Evolutionary conservation across 1,284 basidiomycete species (phyloP).

Genomic region (Tilletia walkeri): DNA sequence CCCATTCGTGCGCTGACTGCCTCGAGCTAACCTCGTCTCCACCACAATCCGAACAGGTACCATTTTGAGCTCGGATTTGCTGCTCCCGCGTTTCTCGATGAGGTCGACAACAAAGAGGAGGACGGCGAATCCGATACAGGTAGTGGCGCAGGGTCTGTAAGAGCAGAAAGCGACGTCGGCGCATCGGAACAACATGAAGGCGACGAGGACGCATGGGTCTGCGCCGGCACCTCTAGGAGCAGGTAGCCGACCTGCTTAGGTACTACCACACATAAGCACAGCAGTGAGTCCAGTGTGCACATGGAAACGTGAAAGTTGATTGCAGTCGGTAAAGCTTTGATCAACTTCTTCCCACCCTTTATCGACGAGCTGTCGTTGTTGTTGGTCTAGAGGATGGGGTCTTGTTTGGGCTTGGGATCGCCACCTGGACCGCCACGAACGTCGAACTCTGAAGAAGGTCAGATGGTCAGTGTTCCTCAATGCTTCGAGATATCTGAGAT

Average conservation of each 20-base stretch:
- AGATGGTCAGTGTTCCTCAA: background rate
- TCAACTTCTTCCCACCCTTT: too few species aligned
- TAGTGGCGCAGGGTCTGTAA: background rate
- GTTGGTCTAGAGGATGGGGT: constrained; percentile 30
- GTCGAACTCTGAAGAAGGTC: constrained; percentile 32
- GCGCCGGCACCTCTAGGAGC: background rate
- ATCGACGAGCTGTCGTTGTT: too few species aligned
- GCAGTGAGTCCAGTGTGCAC: too few species aligned
- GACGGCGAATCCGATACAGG: background rate
- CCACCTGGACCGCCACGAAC: constrained; percentile 37
- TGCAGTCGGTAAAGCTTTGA: too few species aligned
- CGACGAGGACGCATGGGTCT: background rate
- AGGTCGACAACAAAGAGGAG: background rate
- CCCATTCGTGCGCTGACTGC: background rate
- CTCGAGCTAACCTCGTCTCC: background rate
- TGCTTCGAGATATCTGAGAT: background rate
- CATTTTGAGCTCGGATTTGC: background rate
- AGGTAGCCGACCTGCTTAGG: background rate
- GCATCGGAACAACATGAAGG: background rate
- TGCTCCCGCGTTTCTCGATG: background rate
- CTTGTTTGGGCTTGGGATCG: constrained; percentile 36
- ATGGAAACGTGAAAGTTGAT: too few species aligned
- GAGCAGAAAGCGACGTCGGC: background rate
- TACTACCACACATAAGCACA: too few species aligned
- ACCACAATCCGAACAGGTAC: background rate